Conservation (phyloP, 805 yeast species). For the Yamadazyma philogaea region DNA sequence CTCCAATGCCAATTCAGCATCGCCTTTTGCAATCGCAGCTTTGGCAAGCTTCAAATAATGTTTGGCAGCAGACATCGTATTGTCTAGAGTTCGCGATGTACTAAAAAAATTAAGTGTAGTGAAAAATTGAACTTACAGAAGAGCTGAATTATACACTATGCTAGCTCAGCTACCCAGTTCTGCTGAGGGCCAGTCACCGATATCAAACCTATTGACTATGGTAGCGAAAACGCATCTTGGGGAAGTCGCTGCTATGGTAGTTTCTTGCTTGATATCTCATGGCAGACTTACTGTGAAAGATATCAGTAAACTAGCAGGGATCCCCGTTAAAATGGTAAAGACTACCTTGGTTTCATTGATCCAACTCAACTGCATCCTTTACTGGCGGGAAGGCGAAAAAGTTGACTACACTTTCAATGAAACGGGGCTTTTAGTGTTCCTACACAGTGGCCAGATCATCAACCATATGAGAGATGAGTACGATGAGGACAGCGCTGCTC, state of each 20-base stretch:
- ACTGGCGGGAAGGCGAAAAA: conserved; percentile 41
- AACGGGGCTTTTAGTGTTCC: conserved; percentile 57
- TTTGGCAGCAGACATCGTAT: conserved; percentile 20
- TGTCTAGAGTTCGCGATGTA: conserved; percentile 4
- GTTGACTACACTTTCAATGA: conserved; percentile 60
- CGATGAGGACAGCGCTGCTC: conserved; percentile 49
- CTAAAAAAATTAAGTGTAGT: conserved; percentile 4
- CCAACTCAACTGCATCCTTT: conserved; percentile 72
- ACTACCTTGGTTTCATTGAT: conserved; percentile 71
- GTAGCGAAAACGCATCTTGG: conserved; percentile 60
- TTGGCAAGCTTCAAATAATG: conserved; percentile 38
- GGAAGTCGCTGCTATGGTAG: conserved; percentile 64
- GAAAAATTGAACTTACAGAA: neutral
- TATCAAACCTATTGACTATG: conserved; percentile 55
- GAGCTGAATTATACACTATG: conserved; percentile 1
- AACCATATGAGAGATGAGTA: conserved; percentile 46
- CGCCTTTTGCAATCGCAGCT: conserved; percentile 49
- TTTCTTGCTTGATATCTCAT: conserved; percentile 58
- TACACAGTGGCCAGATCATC: conserved; percentile 78
- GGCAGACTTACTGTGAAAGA: conserved; percentile 65
- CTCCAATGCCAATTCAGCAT: conserved; percentile 61
- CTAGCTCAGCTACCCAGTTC: conserved; percentile 14
- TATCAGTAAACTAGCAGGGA: conserved; percentile 42
- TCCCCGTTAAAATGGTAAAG: conserved; percentile 53
- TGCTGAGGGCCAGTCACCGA: conserved; percentile 57